These are phyloP conservation scores for Amphibolis antarctica DNA, from an alignment of 106 monocot genomes.

Conservation along the genomic window DNA sequence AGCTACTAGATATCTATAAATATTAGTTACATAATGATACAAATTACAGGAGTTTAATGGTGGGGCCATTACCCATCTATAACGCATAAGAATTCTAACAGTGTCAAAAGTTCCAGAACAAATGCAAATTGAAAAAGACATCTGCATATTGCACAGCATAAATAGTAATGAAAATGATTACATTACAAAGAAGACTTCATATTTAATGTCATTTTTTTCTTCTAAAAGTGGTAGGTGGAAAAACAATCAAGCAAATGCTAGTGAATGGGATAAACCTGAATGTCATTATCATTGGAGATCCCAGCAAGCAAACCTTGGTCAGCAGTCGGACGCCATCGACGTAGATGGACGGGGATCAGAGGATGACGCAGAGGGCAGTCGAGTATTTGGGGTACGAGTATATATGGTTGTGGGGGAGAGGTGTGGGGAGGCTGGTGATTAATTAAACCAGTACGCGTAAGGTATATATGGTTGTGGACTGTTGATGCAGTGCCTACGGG, in stretches of 20 bases:
- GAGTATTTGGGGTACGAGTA: background rate
- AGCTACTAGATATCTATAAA: too few species aligned
- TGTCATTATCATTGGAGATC: conserved; percentile 85
- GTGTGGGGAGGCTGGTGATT: background rate
- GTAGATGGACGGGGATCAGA: conserved; percentile 3
- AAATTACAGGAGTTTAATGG: too few species aligned
- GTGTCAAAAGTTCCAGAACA: too few species aligned
- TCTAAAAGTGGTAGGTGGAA: too few species aligned
- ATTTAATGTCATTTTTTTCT: too few species aligned
- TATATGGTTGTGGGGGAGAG: conserved; percentile 29
- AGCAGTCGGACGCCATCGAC: background rate
- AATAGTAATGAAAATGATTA: too few species aligned
- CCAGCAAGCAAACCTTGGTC: conserved; percentile 74
- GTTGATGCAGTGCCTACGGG: conserved; percentile 64
- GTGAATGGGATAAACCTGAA: conserved; percentile 46
- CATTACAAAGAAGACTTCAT: too few species aligned
- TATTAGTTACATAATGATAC: too few species aligned
- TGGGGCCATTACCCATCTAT: too few species aligned
- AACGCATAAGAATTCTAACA: too few species aligned
- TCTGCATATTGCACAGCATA: too few species aligned
- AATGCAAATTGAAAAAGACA: too few species aligned
- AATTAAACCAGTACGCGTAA: background rate
- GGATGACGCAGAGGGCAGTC: background rate
- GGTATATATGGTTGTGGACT: background rate
- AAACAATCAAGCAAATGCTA: background rate